Evolutionary conservation across 2,329 filamentous ascomycete species (phyloP), one percentile per base, ranked within the genome.

Genomic region (Fusarium odoratissimum): DNA sequence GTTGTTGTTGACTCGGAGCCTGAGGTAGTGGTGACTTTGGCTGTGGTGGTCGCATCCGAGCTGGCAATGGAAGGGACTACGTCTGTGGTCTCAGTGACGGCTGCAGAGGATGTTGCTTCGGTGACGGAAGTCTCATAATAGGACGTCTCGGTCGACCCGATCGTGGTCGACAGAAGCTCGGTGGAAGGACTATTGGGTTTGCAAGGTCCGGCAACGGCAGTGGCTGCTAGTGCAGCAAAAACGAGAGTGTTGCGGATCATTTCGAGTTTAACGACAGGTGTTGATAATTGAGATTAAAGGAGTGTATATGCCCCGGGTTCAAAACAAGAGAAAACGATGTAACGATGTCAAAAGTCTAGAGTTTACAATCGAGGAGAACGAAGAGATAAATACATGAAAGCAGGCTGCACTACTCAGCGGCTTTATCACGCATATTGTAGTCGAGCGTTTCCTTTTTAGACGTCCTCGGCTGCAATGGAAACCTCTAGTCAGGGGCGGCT

Each of bases 291-390:
- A 31, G 14, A 33, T 17, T 4, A 14, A 49, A 49, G 23, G n/a
- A 49, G 46, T 9, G 30, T 49, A 10, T 23, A 1, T 5, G 2
- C 10, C 8, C 16, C 16, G 19, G 0, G 16, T 3, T 13, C 16
- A 23, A 0, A 13, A 3, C 2, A 13, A 49, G 3, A 49, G 3
- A 5, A 23, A 17, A n/a, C 0, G 19, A 12, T 49, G 11, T 3
- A 17, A n/a, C 0, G 19, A 12, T 49, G 11, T 3, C 10, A 19
- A 23, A 30, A 9, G 14, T 17, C 14, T 17, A 9, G 8, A 17
- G 11, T 23, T 13, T 2, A 10, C 6, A 19, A 1, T 13, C 11
- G 8, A 19, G 46, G 46, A 49, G 0, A 30, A 10, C 12, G 0
- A 6, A 2, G 13, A 30, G 28, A 30, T 46, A 46, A 46, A 51